Evolutionary conservation across 2,329 filamentous ascomycete genomes (phyloP).

Genomic region (Fusarium illudens): DNA sequence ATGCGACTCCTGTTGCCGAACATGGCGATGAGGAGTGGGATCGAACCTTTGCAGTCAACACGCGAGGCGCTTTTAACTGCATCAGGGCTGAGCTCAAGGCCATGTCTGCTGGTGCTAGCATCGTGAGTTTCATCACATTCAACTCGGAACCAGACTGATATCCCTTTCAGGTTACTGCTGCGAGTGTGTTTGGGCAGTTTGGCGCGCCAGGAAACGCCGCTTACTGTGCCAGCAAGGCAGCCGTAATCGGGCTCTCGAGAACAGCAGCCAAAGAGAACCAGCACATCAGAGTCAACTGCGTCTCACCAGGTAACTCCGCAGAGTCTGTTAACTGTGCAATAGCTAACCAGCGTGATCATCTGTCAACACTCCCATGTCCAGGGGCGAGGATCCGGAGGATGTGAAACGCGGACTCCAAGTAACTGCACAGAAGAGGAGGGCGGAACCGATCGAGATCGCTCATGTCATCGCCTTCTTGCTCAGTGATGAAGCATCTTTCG

Average conservation of each 20-base stretch:
- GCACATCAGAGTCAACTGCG: slow-evolving; percentile 24
- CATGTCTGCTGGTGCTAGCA: slow-evolving; percentile 40
- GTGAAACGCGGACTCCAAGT: slow-evolving; percentile 11
- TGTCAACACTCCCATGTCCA: slow-evolving; percentile 28
- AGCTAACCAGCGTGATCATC: not conserved
- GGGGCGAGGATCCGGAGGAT: slow-evolving; percentile 16
- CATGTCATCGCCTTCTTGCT: slow-evolving; percentile 37
- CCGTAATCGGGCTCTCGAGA: slow-evolving; percentile 43
- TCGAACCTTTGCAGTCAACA: slow-evolving; percentile 53
- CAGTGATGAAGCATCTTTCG: slow-evolving; percentile 35
- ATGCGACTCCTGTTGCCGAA: slow-evolving; percentile 40
- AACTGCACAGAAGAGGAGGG: slow-evolving; percentile 28
- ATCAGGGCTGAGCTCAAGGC: slow-evolving; percentile 57
- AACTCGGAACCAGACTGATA: slow-evolving; percentile 46
- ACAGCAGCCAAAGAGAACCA: slow-evolving; percentile 43
- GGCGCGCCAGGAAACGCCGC: slow-evolving; percentile 44
- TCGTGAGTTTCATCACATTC: slow-evolving; percentile 27
- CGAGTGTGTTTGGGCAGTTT: slow-evolving; percentile 46
- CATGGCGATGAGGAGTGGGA: slow-evolving; percentile 54
- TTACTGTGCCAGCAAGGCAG: slow-evolving; percentile 46
- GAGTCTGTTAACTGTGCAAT: not conserved
- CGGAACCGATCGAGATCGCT: slow-evolving; percentile 17
- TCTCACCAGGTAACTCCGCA: slow-evolving; percentile 18
- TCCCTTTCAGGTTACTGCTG: slow-evolving; percentile 38
- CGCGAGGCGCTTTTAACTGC: slow-evolving; percentile 59